A percentile compares a stretch with the other conserved stretches of the same genome.
These are phyloP conservation scores for Diaporthe helianthi DNA, from an alignment of 2,329 filamentous ascomycete genomes.

Conservation along the genomic window DNA sequence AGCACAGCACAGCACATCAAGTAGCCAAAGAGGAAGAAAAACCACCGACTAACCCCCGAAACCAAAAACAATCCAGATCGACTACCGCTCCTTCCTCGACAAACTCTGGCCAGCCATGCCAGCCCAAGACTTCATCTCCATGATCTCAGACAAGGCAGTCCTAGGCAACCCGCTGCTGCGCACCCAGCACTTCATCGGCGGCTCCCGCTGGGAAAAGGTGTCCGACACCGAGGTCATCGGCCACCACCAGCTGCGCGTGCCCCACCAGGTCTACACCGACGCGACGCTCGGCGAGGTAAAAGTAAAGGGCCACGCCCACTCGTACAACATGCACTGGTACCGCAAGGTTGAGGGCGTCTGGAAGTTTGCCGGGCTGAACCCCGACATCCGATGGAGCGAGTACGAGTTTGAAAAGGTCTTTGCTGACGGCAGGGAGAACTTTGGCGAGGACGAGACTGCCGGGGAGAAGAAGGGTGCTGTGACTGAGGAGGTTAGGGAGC, in stretches of 20 bases:
- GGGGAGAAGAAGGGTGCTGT: slow-evolving; percentile 29
- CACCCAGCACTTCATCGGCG: slow-evolving; percentile 71
- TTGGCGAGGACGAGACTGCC: slow-evolving; percentile 39
- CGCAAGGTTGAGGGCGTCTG: slow-evolving; percentile 64
- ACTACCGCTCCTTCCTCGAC: slow-evolving; percentile 72
- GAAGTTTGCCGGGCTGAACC: slow-evolving; percentile 66
- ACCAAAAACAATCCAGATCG: slow-evolving; percentile 57
- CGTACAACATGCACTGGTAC: slow-evolving; percentile 64
- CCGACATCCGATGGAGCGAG: slow-evolving; percentile 64
- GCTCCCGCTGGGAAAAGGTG: slow-evolving; percentile 63
- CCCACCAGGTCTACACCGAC: slow-evolving; percentile 67
- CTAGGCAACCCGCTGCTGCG: slow-evolving; percentile 67
- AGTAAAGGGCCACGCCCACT: slow-evolving; percentile 67
- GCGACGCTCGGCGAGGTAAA: slow-evolving; percentile 53
- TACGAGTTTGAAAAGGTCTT: slow-evolving; percentile 66
- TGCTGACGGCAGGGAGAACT: slow-evolving; percentile 47
- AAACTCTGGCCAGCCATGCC: slow-evolving; percentile 68
- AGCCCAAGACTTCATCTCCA: slow-evolving; percentile 65
- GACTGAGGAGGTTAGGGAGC: slow-evolving; percentile 4
- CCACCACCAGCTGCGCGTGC: slow-evolving; percentile 67
- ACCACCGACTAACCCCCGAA: neutral
- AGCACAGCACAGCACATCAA: neutral
- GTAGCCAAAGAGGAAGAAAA: neutral
- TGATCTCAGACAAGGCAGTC: slow-evolving; percentile 63
- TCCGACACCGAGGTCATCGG: slow-evolving; percentile 65